Conservation (phyloP, 306 rosid species). For the Gleditsia sinensis region DNA sequence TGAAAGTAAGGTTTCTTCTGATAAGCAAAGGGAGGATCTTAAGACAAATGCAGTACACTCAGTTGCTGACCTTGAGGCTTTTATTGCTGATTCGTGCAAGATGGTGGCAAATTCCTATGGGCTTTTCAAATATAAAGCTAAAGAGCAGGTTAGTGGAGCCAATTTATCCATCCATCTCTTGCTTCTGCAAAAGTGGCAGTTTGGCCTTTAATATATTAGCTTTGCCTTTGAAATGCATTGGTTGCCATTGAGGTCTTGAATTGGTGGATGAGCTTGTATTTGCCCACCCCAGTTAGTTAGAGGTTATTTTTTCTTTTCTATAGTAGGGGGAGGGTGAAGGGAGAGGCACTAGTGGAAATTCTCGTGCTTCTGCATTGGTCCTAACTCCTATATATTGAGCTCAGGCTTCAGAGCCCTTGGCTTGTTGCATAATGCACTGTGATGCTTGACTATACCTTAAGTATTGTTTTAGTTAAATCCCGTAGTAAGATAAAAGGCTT, state of each 20-base stretch:
- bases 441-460: constrained; percentile 11
- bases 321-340: background rate
- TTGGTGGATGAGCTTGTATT: constrained; percentile 19
- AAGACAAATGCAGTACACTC: constrained; percentile 42
- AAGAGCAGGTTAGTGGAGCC: constrained; percentile 72
- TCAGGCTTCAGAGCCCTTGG: background rate
- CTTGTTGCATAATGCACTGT: constrained; percentile 17
- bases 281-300: background rate
- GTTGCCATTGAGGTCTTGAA: constrained; percentile 16
- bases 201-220: constrained; percentile 1
- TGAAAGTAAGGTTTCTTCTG: constrained; percentile 37
- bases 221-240: constrained; percentile 11
- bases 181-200: constrained; percentile 5
- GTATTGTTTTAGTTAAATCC: background rate
- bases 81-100: constrained; percentile 76
- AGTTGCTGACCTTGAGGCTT: constrained; percentile 60
- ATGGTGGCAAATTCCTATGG: constrained; percentile 71
- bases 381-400: background rate
- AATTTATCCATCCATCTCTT: background rate
- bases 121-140: constrained; percentile 77
- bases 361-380: constrained; percentile 1
- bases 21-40: constrained; percentile 44
- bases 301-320: background rate
- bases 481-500: too few relatives aligned
- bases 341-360: background rate